phyloP scores from a whole-genome alignment of 2,329 filamentous ascomycete genomes.

The Arachnopeziza araneosa region DNA sequence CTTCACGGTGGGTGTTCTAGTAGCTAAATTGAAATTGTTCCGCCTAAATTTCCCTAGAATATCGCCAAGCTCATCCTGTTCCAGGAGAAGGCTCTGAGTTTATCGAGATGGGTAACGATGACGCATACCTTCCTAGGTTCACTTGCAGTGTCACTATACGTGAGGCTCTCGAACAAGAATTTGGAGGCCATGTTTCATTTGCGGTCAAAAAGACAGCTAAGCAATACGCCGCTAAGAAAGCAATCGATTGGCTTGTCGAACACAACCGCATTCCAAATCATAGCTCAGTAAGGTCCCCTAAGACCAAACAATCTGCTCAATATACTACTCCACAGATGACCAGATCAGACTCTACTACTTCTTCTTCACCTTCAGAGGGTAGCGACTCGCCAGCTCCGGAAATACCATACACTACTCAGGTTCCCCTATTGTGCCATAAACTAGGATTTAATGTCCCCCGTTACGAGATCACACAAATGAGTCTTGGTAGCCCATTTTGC shows the following conservation, averaged over 20 bases:
- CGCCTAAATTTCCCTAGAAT: constrained; percentile 16
- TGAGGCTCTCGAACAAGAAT: constrained; percentile 15
- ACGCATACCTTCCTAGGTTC: constrained; percentile 11
- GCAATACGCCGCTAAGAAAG: constrained; percentile 28
- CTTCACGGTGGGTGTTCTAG: constrained; percentile 18
- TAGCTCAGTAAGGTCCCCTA: constrained; percentile 24
- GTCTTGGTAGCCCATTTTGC: constrained; percentile 16
- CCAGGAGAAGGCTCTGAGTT: background rate
- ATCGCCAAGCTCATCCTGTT: constrained; percentile 17
- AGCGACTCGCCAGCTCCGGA: background rate
- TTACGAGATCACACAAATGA: constrained; percentile 19
- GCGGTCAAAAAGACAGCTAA: constrained; percentile 29
- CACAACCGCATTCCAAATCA: constrained; percentile 25
- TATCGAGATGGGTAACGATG: background rate
- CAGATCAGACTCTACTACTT: background rate
- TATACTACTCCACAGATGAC: background rate
- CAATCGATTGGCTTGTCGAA: constrained; percentile 28
- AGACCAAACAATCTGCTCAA: background rate
- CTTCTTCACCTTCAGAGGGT: background rate
- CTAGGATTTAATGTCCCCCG: constrained; percentile 23
- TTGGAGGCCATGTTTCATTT: constrained; percentile 19
- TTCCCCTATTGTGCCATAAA: constrained; percentile 20
- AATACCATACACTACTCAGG: constrained; percentile 12
- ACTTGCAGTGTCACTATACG: constrained; percentile 18
- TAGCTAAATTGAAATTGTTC: background rate